These are phyloP conservation scores for Rosa lucieae DNA, from an alignment of 306 rosid genomes.

Conservation along the genomic window DNA sequence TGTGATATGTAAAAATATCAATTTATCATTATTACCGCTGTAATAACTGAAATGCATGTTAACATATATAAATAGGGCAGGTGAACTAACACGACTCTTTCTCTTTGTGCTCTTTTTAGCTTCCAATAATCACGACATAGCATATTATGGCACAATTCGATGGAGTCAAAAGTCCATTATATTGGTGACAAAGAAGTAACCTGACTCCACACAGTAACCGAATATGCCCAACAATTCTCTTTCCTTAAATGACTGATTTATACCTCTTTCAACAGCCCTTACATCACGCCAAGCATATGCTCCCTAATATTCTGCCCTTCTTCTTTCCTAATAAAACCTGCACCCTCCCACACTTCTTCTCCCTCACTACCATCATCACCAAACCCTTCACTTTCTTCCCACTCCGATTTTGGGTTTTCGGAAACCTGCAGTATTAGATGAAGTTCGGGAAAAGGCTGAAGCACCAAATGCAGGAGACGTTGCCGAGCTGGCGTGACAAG, in stretches of 20 bases:
- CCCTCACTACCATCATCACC: constrained; percentile 19
- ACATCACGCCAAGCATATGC: constrained; percentile 85
- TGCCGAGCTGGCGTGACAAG: constrained; percentile 80
- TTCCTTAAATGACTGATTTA: constrained; percentile 46
- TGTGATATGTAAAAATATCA: neutral
- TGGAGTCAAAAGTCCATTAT: constrained; percentile 10
- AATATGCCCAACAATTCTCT: constrained; percentile 65
- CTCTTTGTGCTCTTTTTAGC: neutral
- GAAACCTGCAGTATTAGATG: constrained; percentile 23
- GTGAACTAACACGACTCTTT: neutral
- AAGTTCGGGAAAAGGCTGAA: constrained; percentile 86
- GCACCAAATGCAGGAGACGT: constrained; percentile 62
- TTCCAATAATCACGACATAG: neutral
- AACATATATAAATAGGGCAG: neutral
- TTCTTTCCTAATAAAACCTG: constrained; percentile 32
- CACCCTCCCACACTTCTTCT: constrained; percentile 10
- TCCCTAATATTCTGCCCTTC: constrained; percentile 55
- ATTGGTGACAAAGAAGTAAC: constrained; percentile 19
- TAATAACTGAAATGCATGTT: too few species aligned
- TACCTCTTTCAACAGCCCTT: constrained; percentile 48
- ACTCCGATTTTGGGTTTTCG: neutral
- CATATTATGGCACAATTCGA: neutral
- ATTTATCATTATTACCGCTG: neutral
- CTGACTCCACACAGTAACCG: constrained; percentile 34
- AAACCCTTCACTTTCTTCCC: neutral